Evolutionary conservation across 768 basidiomycete species (phyloP).

Genomic region (Rhizopogon vulgaris): DNA sequence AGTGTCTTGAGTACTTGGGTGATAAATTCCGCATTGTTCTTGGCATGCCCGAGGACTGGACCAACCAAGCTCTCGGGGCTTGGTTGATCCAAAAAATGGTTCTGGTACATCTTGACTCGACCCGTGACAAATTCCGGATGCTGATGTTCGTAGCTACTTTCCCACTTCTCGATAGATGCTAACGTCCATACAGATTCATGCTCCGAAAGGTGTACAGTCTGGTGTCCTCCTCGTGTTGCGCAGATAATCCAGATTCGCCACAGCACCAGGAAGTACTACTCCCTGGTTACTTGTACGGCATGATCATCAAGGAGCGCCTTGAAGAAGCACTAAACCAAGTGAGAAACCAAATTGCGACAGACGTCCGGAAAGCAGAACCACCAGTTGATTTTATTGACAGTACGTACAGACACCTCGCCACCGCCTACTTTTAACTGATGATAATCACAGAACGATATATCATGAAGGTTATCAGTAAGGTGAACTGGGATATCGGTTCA

Average conservation of each 20-base stretch:
- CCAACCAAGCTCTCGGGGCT: conserved; percentile 71
- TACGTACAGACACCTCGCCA: conserved; percentile 31
- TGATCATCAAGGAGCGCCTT: conserved; percentile 97
- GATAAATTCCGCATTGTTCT: conserved; percentile 95
- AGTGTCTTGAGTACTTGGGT: conserved; percentile 92
- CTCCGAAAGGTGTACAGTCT: conserved; percentile 89
- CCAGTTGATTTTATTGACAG: conserved; percentile 86
- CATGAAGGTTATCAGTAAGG: conserved; percentile 60
- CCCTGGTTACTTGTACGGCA: conserved; percentile 86
- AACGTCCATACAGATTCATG: conserved; percentile 72
- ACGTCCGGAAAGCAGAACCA: conserved; percentile 68
- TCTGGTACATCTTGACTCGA: conserved; percentile 80
- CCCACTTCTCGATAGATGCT: conserved; percentile 1
- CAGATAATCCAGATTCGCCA: conserved; percentile 97
- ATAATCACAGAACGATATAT: conserved; percentile 67
- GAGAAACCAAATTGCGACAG: conserved; percentile 60
- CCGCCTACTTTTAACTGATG: conserved; percentile 4
- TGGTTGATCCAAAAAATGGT: conserved; percentile 83
- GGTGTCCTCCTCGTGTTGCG: conserved; percentile 83
- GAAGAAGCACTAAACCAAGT: conserved; percentile 82
- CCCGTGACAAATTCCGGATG: conserved; percentile 93
- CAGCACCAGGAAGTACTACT: conserved; percentile 97
- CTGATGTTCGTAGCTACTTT: conserved; percentile 60
- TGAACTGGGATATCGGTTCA: conserved; percentile 89
- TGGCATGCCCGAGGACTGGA: conserved; percentile 89